These are phyloP conservation scores for Yamadazyma triangularis DNA, from an alignment of 1,139 yeast species.

Conservation along the genomic window DNA sequence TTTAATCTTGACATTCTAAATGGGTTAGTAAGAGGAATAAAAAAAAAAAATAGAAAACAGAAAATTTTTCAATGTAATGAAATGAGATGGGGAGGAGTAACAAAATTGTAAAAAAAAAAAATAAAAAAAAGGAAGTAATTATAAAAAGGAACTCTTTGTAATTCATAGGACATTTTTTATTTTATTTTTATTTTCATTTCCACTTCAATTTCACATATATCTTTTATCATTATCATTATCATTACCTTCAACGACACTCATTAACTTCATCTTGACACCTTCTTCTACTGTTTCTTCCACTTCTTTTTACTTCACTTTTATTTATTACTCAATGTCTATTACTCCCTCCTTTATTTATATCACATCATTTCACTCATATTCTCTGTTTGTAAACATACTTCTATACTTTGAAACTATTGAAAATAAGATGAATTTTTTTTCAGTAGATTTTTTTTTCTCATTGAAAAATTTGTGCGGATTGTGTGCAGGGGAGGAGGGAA, in stretches of 20 bases:
- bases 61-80: too few relatives aligned
- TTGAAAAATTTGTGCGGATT: neutral
- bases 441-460: neutral
- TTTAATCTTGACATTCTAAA: constrained; percentile 81
- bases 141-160: neutral
- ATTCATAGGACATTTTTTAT: too few relatives aligned
- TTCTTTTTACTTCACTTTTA: neutral
- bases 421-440: constrained; percentile 11
- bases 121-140: neutral
- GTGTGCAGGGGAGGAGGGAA: neutral
- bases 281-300: neutral
- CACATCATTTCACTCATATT: neutral
- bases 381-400: constrained; percentile 7
- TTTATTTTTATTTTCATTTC: neutral
- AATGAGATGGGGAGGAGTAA: too few relatives aligned
- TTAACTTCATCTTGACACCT: neutral
- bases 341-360: neutral
- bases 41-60: too few relatives aligned
- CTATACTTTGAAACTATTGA: constrained; percentile 9
- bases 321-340: neutral
- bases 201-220: neutral
- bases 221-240: neutral
- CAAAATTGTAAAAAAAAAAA: neutral
- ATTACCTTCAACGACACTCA: neutral
- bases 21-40: too few relatives aligned